A percentile compares a stretch with the other conserved stretches of the same genome.
These are phyloP conservation scores for Helminthosporium solani DNA, from an alignment of 2,329 filamentous ascomycete species.

Conservation along the genomic window DNA sequence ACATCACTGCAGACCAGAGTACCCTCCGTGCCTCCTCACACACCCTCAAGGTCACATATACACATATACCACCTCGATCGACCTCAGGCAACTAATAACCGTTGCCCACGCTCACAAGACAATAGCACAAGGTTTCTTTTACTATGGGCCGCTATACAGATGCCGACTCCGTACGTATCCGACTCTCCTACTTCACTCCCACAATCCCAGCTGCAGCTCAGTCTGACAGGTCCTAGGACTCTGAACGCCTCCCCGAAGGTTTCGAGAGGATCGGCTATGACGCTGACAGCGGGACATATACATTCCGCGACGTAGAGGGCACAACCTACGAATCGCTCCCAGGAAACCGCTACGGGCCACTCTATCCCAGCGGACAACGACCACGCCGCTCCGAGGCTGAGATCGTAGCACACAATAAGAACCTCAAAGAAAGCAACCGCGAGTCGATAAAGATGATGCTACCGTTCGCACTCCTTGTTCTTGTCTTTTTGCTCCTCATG, in stretches of 20 bases:
- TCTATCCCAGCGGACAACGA: constrained; percentile 28
- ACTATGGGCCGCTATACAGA: constrained; percentile 30
- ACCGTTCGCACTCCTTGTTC: constrained; percentile 59
- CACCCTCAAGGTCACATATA: too few species aligned
- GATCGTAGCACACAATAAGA: constrained; percentile 19
- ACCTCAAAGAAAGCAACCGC: constrained; percentile 22
- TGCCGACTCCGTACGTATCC: constrained; percentile 20
- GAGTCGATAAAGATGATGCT: constrained; percentile 57
- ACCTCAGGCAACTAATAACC: too few species aligned
- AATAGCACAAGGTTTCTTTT: not conserved
- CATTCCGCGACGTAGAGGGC: constrained; percentile 53
- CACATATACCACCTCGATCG: too few species aligned
- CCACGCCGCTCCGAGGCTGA: constrained; percentile 15
- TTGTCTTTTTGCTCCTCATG: constrained; percentile 53
- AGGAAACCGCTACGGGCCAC: constrained; percentile 52
- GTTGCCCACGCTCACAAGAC: not conserved
- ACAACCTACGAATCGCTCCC: constrained; percentile 54
- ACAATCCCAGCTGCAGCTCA: not conserved
- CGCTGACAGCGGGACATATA: constrained; percentile 56
- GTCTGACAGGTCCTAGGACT: constrained; percentile 38
- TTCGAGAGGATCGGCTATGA: constrained; percentile 59
- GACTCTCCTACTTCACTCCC: not conserved
- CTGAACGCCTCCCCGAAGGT: constrained; percentile 56
- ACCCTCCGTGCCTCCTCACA: too few species aligned
- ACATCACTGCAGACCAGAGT: too few species aligned